Evolutionary conservation across 2,329 filamentous ascomycete species (phyloP).

Genomic region (Scedosporium minutisporum): DNA sequence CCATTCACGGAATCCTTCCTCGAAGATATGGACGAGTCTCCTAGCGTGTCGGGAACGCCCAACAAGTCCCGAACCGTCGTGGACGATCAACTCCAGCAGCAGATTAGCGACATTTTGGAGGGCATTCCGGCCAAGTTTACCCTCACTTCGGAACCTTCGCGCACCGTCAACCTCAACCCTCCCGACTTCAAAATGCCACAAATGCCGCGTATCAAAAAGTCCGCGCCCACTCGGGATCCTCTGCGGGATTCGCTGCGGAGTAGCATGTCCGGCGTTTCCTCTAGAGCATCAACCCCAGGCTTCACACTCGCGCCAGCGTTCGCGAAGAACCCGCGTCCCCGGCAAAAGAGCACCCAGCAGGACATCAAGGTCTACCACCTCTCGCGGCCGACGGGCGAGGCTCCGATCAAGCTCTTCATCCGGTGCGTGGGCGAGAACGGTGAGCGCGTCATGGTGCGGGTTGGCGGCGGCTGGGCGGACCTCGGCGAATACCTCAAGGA

Average conservation of each 20-base stretch:
- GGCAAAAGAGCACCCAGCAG: conserved; percentile 34
- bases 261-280: conserved; percentile 40
- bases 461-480: conserved; percentile 97
- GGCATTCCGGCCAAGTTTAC: conserved; percentile 73
- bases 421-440: conserved; percentile 82
- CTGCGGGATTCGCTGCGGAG: conserved; percentile 36
- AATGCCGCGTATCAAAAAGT: conserved; percentile 34
- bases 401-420: conserved; percentile 90
- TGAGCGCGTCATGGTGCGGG: conserved; percentile 94
- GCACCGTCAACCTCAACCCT: conserved; percentile 43
- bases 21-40: conserved; percentile 36
- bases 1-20: conserved; percentile 22
- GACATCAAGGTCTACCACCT: conserved; percentile 92
- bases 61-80: conserved; percentile 25
- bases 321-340: conserved; percentile 36
- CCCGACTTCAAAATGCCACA: conserved; percentile 46
- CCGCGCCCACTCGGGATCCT: conserved; percentile 30
- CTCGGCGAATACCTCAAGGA: conserved; percentile 89
- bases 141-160: conserved; percentile 46
- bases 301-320: conserved; percentile 59
- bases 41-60: conserved; percentile 23
- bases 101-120: conserved; percentile 69
- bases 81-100: conserved; percentile 65
- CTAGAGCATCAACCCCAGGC: conserved; percentile 53
- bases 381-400: conserved; percentile 69